Conservation (phyloP, 2,329 filamentous ascomycete species). For the Podosphaera leucotricha region DNA sequence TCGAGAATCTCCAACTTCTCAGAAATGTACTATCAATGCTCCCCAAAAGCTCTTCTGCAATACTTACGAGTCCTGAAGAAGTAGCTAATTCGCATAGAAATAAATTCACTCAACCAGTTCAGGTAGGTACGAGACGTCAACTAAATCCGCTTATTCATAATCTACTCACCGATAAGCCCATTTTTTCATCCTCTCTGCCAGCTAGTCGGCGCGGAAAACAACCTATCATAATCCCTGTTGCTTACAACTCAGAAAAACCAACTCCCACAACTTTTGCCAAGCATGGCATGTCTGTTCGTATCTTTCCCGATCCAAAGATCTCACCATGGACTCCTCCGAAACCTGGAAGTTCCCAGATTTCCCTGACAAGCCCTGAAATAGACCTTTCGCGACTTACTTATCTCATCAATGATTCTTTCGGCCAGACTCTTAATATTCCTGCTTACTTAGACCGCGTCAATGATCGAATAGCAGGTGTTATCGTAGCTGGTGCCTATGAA, state of each 20-base stretch:
- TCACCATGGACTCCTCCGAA: slow-evolving; percentile 44
- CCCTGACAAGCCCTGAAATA: slow-evolving; percentile 56
- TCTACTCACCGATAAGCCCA: slow-evolving; percentile 79
- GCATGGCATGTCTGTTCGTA: slow-evolving; percentile 67
- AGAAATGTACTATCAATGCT: slow-evolving; percentile 49
- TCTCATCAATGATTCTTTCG: slow-evolving; percentile 85
- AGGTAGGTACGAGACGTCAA: slow-evolving; percentile 31
- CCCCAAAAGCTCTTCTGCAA: slow-evolving; percentile 61
- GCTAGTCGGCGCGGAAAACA: slow-evolving; percentile 30
- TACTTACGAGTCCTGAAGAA: slow-evolving; percentile 70
- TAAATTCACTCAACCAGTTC: slow-evolving; percentile 11
- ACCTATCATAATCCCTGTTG: slow-evolving; percentile 3
- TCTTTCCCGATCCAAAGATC: slow-evolving; percentile 48
- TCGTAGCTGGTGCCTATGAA: slow-evolving; percentile 91
- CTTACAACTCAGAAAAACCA: slow-evolving; percentile 16
- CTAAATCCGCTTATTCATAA: slow-evolving; percentile 82
- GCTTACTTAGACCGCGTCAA: slow-evolving; percentile 68
- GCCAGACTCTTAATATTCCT: slow-evolving; percentile 56
- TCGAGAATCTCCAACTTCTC: slow-evolving; percentile 51
- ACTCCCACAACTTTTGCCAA: slow-evolving; percentile 62
- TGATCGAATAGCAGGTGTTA: slow-evolving; percentile 64
- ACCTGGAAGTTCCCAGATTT: slow-evolving; percentile 34
- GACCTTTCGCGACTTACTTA: slow-evolving; percentile 63
- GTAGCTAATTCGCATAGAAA: slow-evolving; percentile 32
- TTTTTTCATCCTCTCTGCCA: slow-evolving; percentile 77